phyloP scores from a whole-genome alignment of 176 grass and related monocot genomes.

The Microstegium vimineum region DNA sequence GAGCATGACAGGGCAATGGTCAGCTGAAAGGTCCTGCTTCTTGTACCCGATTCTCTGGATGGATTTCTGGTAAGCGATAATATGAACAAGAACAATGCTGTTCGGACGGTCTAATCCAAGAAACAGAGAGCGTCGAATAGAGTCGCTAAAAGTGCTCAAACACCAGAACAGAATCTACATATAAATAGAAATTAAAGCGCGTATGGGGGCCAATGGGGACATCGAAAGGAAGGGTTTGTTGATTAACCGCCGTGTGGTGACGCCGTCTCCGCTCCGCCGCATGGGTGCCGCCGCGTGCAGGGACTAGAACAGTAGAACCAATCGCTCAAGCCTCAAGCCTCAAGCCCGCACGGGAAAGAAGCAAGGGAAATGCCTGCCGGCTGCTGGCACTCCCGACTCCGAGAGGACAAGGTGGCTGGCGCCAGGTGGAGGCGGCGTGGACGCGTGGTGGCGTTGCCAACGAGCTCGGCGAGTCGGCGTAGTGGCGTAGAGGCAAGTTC shows the following conservation, averaged over 20 bases:
- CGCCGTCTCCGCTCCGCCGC: background rate
- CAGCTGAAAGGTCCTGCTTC: background rate
- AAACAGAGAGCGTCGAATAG: background rate
- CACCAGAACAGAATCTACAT: background rate
- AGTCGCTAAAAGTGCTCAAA: background rate
- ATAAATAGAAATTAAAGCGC: background rate
- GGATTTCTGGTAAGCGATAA: background rate
- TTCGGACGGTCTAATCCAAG: background rate
- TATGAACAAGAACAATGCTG: background rate
- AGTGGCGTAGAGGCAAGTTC: too few relatives aligned
- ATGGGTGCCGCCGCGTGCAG: background rate
- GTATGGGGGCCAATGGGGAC: background rate
- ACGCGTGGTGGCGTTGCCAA: too few relatives aligned
- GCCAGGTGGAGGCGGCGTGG: too few relatives aligned
- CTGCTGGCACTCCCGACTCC: background rate
- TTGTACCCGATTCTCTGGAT: background rate
- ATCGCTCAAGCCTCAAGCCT: background rate
- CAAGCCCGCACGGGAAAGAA: background rate
- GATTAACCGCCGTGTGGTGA: background rate
- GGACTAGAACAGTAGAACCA: background rate
- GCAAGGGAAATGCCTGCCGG: background rate
- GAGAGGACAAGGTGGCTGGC: background rate
- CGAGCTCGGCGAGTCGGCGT: too few relatives aligned
- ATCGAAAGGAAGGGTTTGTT: background rate
- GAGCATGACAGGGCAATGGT: background rate